A percentile compares a stretch with the other conserved stretches of the same genome.
These are phyloP conservation scores for Auriculariales sp. DNA, from an alignment of 768 basidiomycete genomes.

Conservation along the genomic window DNA sequence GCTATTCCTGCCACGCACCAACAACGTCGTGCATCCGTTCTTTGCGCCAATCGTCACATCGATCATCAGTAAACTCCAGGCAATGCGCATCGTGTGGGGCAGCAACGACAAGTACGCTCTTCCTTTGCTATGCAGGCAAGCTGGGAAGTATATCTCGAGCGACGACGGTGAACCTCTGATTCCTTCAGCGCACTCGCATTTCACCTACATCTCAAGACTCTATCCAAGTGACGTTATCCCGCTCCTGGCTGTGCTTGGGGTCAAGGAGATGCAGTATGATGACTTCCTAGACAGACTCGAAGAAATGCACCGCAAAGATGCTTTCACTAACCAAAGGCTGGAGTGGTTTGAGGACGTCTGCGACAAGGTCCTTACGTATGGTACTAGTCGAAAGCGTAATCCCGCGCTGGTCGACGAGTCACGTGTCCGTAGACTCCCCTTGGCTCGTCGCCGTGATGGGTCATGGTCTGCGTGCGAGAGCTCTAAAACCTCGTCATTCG, in stretches of 20 bases:
- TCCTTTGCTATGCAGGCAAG: slow-evolving; percentile 6
- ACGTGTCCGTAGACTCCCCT: not conserved
- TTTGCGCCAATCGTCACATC: slow-evolving; percentile 7
- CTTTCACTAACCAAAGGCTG: not conserved
- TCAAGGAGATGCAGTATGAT: not conserved
- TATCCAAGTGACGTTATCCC: not conserved
- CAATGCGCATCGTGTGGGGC: slow-evolving; percentile 9
- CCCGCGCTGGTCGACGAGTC: not conserved
- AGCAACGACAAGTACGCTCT: slow-evolving; percentile 5
- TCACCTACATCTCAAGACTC: not conserved
- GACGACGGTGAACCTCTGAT: not conserved
- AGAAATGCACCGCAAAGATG: not conserved
- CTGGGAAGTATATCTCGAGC: not conserved
- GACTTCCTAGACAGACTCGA: not conserved
- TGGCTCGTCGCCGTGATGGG: not conserved
- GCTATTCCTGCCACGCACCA: slow-evolving; percentile 11
- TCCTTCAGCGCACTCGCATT: not conserved
- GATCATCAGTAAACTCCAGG: slow-evolving; percentile 2
- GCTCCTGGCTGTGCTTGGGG: not conserved
- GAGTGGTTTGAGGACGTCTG: not conserved
- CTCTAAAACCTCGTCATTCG: not conserved
- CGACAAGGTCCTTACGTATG: not conserved
- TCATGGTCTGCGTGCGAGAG: not conserved
- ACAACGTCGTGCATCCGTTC: slow-evolving; percentile 7
- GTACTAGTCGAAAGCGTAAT: not conserved